These are phyloP conservation scores for Podila clonocystis DNA, from an alignment of 192 early-diverging fungal species.

Conservation along the genomic window DNA sequence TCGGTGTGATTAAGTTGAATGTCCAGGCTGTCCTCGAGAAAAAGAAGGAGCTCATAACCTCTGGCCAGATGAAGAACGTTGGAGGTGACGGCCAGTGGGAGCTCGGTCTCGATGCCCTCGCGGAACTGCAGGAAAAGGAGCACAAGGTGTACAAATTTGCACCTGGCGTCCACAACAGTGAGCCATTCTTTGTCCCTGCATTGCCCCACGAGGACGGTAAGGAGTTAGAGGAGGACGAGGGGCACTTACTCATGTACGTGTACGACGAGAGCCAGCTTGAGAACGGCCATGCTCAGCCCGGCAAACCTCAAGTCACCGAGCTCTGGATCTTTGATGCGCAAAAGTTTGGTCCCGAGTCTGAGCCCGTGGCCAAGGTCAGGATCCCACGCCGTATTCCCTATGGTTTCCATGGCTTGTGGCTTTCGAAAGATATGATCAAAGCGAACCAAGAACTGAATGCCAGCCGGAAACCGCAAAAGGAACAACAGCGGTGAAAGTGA, in stretches of 20 bases:
- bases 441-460: slow-evolving; percentile 18
- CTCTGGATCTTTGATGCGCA: slow-evolving; percentile 46
- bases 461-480: not conserved
- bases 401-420: slow-evolving; percentile 34
- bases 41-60: not conserved
- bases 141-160: slow-evolving; percentile 8
- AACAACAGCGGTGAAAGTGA: not conserved
- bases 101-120: slow-evolving; percentile 7
- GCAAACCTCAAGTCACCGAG: slow-evolving; percentile 22
- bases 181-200: slow-evolving; percentile 26
- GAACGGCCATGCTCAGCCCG: slow-evolving; percentile 9
- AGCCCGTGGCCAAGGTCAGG: slow-evolving; percentile 29
- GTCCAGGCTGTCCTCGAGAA: slow-evolving; percentile 15
- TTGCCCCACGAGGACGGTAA: slow-evolving; percentile 4
- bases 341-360: slow-evolving; percentile 20
- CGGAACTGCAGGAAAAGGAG: slow-evolving; percentile 10
- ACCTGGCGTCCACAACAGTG: slow-evolving; percentile 15
- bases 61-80: slow-evolving; percentile 3
- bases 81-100: slow-evolving; percentile 31
- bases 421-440: slow-evolving; percentile 31
- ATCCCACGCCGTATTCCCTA: slow-evolving; percentile 38
- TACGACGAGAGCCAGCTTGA: slow-evolving; percentile 38
- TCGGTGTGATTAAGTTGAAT: slow-evolving; percentile 30
- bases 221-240: slow-evolving; percentile 22
- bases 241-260: slow-evolving; percentile 27